A percentile compares a stretch with the other conserved stretches of the same genome.
Conservation (phyloP, 106 monocot genomes). For the Agapanthus africanus region DNA sequence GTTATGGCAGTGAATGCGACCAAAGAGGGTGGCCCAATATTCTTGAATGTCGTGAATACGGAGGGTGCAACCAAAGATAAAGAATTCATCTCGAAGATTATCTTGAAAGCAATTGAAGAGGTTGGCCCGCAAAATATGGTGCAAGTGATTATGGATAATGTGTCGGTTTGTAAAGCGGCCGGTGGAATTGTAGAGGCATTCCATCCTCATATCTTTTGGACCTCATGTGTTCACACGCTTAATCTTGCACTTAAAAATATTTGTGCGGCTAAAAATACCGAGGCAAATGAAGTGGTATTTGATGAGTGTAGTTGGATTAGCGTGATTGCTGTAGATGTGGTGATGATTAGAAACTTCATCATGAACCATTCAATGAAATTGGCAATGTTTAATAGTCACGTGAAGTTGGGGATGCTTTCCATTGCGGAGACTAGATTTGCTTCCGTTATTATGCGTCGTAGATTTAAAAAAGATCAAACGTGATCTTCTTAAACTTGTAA, state of each 20-base stretch:
- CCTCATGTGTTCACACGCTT: neutral
- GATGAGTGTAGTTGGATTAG: neutral
- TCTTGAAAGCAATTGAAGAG: neutral
- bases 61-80: slow-evolving; percentile 7
- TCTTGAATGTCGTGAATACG: slow-evolving; percentile 5
- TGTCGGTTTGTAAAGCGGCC: neutral
- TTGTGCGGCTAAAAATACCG: too few relatives aligned
- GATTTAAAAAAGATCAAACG: neutral
- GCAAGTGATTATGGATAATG: slow-evolving; percentile 23
- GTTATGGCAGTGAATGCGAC: neutral
- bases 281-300: neutral
- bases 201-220: neutral
- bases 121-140: slow-evolving; percentile 10
- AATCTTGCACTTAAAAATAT: neutral
- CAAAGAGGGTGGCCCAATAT: neutral
- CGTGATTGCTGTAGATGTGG: neutral
- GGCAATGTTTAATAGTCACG: neutral
- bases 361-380: neutral
- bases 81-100: neutral
- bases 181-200: neutral
- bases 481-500: neutral
- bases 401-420: neutral
- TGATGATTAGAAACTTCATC: neutral
- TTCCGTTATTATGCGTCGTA: neutral
- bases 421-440: neutral